Conservation (phyloP, 2,329 filamentous ascomycete genomes). For the Penicillium corylophilum region DNA sequence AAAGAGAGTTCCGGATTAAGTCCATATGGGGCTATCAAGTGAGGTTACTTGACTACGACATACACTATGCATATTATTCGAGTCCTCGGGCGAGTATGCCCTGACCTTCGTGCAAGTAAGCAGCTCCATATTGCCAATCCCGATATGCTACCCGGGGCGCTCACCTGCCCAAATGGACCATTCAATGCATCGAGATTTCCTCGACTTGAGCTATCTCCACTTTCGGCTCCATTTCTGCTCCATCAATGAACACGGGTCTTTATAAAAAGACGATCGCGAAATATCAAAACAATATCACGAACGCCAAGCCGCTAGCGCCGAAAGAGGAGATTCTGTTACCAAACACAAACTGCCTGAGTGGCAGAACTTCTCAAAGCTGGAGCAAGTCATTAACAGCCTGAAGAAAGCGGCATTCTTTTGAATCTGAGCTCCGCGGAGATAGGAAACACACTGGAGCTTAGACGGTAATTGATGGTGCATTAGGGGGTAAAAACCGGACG, state of each 20-base stretch:
- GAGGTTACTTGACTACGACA: too few species aligned
- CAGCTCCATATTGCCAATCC: not conserved
- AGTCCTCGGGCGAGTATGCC: too few species aligned
- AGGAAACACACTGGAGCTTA: not conserved
- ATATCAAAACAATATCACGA: slow-evolving; percentile 8
- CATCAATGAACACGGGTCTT: not conserved
- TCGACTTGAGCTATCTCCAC: too few species aligned
- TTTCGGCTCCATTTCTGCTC: too few species aligned
- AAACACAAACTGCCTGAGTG: slow-evolving; percentile 36
- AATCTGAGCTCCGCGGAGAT: not conserved
- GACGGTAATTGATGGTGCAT: not conserved
- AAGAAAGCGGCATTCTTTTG: not conserved
- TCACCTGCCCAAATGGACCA: not conserved
- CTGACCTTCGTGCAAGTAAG: not conserved
- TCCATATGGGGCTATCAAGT: too few species aligned
- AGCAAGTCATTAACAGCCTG: not conserved
- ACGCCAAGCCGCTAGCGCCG: slow-evolving; percentile 28
- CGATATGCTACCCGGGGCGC: not conserved
- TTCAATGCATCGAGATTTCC: not conserved
- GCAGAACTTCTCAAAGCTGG: slow-evolving; percentile 16
- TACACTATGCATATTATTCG: too few species aligned
- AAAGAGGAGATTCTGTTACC: slow-evolving; percentile 35
- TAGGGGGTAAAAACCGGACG: not conserved
- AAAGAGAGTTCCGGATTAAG: too few species aligned
- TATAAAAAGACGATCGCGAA: not conserved